These are phyloP conservation scores for Colletotrichum higginsianum DNA, from an alignment of 2,329 filamentous ascomycete genomes.

Conservation along the genomic window DNA sequence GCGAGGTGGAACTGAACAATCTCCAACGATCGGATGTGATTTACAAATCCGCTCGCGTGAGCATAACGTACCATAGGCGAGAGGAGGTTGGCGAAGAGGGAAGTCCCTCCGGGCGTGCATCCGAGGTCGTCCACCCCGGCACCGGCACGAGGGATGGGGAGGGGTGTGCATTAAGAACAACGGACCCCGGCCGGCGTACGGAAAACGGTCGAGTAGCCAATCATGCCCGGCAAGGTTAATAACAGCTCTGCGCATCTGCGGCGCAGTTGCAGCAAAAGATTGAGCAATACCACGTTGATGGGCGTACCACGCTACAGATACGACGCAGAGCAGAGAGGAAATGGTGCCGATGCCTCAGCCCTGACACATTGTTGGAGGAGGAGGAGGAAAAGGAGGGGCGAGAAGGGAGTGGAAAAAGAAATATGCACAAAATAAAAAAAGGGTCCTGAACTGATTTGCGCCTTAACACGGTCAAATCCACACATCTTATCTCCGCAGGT, in stretches of 20 bases:
- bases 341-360: not conserved
- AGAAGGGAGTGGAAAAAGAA: constrained; percentile 1
- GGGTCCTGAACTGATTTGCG: constrained; percentile 37
- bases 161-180: not conserved
- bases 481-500: constrained; percentile 13
- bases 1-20: constrained; percentile 44
- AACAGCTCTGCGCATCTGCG: constrained; percentile 19
- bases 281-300: constrained; percentile 11
- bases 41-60: constrained; percentile 45
- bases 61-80: constrained; percentile 43
- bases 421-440: constrained; percentile 11
- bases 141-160: not conserved
- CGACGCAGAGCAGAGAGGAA: constrained; percentile 1
- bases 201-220: constrained; percentile 20
- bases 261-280: constrained; percentile 20
- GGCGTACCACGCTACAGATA: not conserved
- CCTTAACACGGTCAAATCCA: constrained; percentile 8
- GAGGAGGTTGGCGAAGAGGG: constrained; percentile 22
- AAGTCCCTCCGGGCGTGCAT: not conserved
- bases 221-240: not conserved
- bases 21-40: constrained; percentile 40
- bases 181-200: constrained; percentile 10
- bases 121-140: not conserved
- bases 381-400: not conserved
- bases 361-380: not conserved